phyloP scores from a whole-genome alignment of 129 eudicot genomes.

The carrot (Daucus carota) region DH1_v3.0 NC_030385.2:46020501-46021000 shows the following conservation, averaged over 20 bases:
- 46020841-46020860: constrained; percentile 47
- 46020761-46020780: constrained; percentile 25
- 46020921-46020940: constrained; percentile 33
- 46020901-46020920: constrained; percentile 40
- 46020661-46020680: neutral
- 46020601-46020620: neutral
- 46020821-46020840: constrained; percentile 20
- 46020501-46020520: constrained; percentile 17
- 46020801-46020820: constrained; percentile 25
- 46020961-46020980: constrained; percentile 34
- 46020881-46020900: constrained; percentile 42
- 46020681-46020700: constrained; percentile 10
- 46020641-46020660: neutral
- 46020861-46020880: constrained; percentile 41
- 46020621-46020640: neutral
- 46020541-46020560: neutral
- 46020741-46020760: constrained; percentile 14
- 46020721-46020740: constrained; percentile 12
- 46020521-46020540: constrained; percentile 7
- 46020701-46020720: constrained; percentile 10
- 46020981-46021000: constrained; percentile 31
- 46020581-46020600: neutral
- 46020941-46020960: constrained; percentile 34
- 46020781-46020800: constrained; percentile 29
- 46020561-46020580: neutral